Percentiles rank a stretch among this genome's conserved stretches.
Conservation (phyloP, 805 yeast species). For the Lachancea fermentati region DNA sequence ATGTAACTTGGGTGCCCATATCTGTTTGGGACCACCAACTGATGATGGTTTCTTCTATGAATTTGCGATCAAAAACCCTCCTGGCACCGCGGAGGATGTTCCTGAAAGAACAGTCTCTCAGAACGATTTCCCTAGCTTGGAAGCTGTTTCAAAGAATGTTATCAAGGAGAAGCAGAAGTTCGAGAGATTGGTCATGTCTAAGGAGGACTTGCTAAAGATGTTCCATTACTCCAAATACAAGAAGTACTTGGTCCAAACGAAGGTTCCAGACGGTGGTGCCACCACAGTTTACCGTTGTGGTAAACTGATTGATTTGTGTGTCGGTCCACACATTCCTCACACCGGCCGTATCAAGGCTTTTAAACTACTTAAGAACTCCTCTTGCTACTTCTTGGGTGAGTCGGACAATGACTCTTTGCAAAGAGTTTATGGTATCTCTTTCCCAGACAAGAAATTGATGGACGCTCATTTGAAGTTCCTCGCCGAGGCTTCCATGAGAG, state of each 20-base stretch:
- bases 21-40: slow-evolving; percentile 94
- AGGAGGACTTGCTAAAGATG: slow-evolving; percentile 88
- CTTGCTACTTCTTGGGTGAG: slow-evolving; percentile 94
- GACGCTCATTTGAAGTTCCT: slow-evolving; percentile 90
- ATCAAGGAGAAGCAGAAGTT: slow-evolving; percentile 94
- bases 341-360: slow-evolving; percentile 94
- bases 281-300: slow-evolving; percentile 98
- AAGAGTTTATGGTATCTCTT: slow-evolving; percentile 94
- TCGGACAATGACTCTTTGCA: slow-evolving; percentile 89
- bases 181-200: slow-evolving; percentile 86
- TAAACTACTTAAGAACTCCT: slow-evolving; percentile 90
- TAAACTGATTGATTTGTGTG: slow-evolving; percentile 91
- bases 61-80: slow-evolving; percentile 57
- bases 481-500: slow-evolving; percentile 94
- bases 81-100: slow-evolving; percentile 46
- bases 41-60: slow-evolving; percentile 97
- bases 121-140: slow-evolving; percentile 77
- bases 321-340: slow-evolving; percentile 97
- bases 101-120: slow-evolving; percentile 70
- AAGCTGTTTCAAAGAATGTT: slow-evolving; percentile 80
- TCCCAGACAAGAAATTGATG: slow-evolving; percentile 97
- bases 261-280: slow-evolving; percentile 92
- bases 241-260: slow-evolving; percentile 75
- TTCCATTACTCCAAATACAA: slow-evolving; percentile 94
- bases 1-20: slow-evolving; percentile 90